Percentiles rank a stretch among this genome's conserved stretches.
Conservation (phyloP, 2,329 filamentous ascomycete genomes). For the Bipolaris victoriae region DNA sequence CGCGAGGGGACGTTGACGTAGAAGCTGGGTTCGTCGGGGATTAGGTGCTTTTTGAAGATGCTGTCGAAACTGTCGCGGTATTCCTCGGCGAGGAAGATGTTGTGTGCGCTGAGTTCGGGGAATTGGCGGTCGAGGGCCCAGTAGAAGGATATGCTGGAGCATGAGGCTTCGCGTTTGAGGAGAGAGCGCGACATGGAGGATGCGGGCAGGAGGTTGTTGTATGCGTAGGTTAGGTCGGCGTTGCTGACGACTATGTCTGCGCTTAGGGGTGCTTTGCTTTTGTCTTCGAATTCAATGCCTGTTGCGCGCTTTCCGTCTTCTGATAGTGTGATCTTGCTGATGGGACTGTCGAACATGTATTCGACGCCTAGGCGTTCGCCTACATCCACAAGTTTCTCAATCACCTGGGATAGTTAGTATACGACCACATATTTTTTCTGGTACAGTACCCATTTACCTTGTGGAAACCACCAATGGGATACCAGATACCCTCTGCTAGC, state of each 20-base stretch:
- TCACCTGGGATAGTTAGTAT: constrained; percentile 43
- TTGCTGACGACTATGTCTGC: constrained; percentile 75
- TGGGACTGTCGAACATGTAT: constrained; percentile 65
- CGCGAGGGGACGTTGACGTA: constrained; percentile 78
- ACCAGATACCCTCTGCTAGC: constrained; percentile 77
- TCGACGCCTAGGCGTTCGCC: constrained; percentile 67
- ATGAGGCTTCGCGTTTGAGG: constrained; percentile 63
- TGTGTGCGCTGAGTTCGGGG: constrained; percentile 71
- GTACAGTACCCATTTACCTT: constrained; percentile 50
- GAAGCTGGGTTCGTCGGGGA: constrained; percentile 73
- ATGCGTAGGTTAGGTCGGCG: constrained; percentile 76
- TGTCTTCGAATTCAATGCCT: constrained; percentile 64
- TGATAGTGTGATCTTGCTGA: constrained; percentile 62
- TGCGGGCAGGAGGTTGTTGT: constrained; percentile 70
- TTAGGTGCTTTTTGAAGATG: constrained; percentile 72
- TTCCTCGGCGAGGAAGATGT: constrained; percentile 77
- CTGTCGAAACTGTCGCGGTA: constrained; percentile 76
- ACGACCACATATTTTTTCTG: background rate
- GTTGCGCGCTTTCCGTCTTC: constrained; percentile 60
- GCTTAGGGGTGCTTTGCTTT: constrained; percentile 60
- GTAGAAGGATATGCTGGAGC: constrained; percentile 78
- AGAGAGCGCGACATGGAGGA: constrained; percentile 53
- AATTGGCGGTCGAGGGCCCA: constrained; percentile 69
- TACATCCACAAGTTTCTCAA: constrained; percentile 68
- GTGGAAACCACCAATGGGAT: constrained; percentile 74